Percentiles rank a stretch among this genome's conserved stretches.
Evolutionary conservation across 306 rosid species (phyloP).

Genomic region (Pterocarpus santalinus): DNA sequence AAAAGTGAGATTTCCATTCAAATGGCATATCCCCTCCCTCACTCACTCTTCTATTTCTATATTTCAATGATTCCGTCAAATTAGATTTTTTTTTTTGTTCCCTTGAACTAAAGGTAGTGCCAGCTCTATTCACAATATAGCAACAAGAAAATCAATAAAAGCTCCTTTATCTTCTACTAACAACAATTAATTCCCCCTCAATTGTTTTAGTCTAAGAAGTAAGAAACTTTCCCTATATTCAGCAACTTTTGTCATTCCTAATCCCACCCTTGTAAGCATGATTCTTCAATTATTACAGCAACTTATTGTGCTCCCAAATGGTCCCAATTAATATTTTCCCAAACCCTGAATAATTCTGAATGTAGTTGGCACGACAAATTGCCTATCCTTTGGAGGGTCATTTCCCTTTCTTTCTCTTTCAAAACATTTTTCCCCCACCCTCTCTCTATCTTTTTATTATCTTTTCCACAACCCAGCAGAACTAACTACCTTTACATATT

Average conservation of each 20-base stretch:
- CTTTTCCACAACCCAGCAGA: slow-evolving; percentile 48
- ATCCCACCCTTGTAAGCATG: slow-evolving; percentile 58
- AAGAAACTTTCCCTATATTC: slow-evolving; percentile 51
- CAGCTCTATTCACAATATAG: slow-evolving; percentile 79
- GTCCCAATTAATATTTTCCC: slow-evolving; percentile 63
- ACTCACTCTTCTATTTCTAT: slow-evolving; percentile 55
- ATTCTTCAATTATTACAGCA: slow-evolving; percentile 75
- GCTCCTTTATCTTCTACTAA: slow-evolving; percentile 56
- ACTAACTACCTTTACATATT: slow-evolving; percentile 56
- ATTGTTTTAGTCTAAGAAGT: slow-evolving; percentile 47
- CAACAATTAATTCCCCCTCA: slow-evolving; percentile 41
- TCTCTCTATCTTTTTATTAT: slow-evolving; percentile 21
- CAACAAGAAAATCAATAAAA: slow-evolving; percentile 51
- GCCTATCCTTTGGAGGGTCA: slow-evolving; percentile 64
- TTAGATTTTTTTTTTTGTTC: slow-evolving; percentile 27
- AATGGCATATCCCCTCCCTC: slow-evolving; percentile 77
- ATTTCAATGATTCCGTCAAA: slow-evolving; percentile 69
- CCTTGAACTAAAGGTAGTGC: slow-evolving; percentile 69
- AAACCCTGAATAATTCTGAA: slow-evolving; percentile 75
- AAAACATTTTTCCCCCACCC: slow-evolving; percentile 31
- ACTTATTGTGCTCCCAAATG: slow-evolving; percentile 57
- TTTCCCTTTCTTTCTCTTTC: slow-evolving; percentile 61
- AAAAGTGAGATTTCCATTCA: slow-evolving; percentile 86
- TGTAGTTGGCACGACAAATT: slow-evolving; percentile 67
- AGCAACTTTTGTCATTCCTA: slow-evolving; percentile 68